phyloP scores from a whole-genome alignment of 768 basidiomycete genomes.

The Boletus sp. region DNA sequence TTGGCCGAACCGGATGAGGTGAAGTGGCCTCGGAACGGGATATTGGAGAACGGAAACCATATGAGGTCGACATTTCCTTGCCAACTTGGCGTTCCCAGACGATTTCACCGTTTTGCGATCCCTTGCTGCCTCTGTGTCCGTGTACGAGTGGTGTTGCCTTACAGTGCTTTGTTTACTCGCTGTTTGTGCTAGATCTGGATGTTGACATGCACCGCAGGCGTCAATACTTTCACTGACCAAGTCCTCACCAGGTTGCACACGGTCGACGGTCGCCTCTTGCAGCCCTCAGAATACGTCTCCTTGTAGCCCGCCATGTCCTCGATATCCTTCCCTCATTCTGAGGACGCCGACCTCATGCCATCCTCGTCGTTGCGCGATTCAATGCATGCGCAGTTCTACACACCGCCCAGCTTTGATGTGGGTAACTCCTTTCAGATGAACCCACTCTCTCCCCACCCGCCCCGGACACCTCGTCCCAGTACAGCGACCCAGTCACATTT shows the following conservation, averaged over 20 bases:
- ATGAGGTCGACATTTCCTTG: slow-evolving; percentile 24
- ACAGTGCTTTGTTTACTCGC: slow-evolving; percentile 22
- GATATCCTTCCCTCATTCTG: slow-evolving; percentile 57
- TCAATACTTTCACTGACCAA: neutral
- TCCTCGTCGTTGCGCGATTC: slow-evolving; percentile 40
- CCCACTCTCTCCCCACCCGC: slow-evolving; percentile 75
- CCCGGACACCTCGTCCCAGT: slow-evolving; percentile 62
- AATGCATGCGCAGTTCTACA: slow-evolving; percentile 48
- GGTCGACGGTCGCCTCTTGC: neutral
- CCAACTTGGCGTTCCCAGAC: neutral
- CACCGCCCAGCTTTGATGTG: slow-evolving; percentile 55
- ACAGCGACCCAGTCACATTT: slow-evolving; percentile 26
- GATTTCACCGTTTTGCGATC: neutral
- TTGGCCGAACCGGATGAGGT: slow-evolving; percentile 41
- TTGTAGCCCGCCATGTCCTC: slow-evolving; percentile 52
- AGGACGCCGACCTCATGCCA: slow-evolving; percentile 36
- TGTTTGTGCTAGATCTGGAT: slow-evolving; percentile 20
- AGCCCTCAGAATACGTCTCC: neutral
- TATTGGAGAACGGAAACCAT: slow-evolving; percentile 57
- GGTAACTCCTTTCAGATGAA: slow-evolving; percentile 76
- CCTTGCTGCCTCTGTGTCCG: neutral
- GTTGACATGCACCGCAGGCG: neutral
- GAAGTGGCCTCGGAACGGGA: slow-evolving; percentile 62
- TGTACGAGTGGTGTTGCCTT: no score
- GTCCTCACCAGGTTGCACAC: neutral